Base-by-base conservation (phyloP, 257 asterid species). In the Eucommia ulmoides region DNA sequence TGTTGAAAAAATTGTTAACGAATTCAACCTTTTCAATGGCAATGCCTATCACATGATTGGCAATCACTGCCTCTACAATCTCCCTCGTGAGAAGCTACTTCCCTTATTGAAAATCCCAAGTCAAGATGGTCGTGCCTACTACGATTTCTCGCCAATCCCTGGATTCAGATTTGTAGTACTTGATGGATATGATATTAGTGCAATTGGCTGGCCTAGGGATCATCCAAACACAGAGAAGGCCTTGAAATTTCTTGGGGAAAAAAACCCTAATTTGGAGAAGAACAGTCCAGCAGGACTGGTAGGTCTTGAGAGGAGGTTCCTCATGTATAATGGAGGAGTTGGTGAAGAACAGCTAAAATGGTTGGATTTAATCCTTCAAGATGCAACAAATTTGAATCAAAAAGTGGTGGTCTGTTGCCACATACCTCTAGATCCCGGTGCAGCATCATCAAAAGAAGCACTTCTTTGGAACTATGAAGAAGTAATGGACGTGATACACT, bases 1-100 rank as follows among this genome's bases (percentile, higher is more conserved):
- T 44, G 64, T 72, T 22, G 42, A 65, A 62, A 83, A 66, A 67
- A 45, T 86, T 26, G 64, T 72, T 33, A 22, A 63, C 15, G 89
- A 75, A 50, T 86, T 86, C 26, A 52, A 53, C 21, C 49, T 18
- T 26, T 86, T 72, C 56, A 18, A 65, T 17, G 93, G 99, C 35
- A 84, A 92, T 0, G 84, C 73, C 10, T 75, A 79, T 65, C 96
- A 91, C 87, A 77, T 86, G 92, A 91, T 86, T 44, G 98, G 99
- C 19, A 91, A 86, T 23, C 99, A 91, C 62, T 83, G 96, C 67
- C 94, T 91, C 22, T 91, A 91, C 71, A 91, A 91, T 70, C 93
- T 91, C 65, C 93, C 96, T 46, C 93, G 96, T 14, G 92, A 83
- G 33, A 61, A 70, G 16, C 49, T 91, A 58, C 93, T 83, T 53